Evolutionary conservation across 2,329 filamentous ascomycete genomes (phyloP).

Genomic region (Atkinsonella texensis): DNA sequence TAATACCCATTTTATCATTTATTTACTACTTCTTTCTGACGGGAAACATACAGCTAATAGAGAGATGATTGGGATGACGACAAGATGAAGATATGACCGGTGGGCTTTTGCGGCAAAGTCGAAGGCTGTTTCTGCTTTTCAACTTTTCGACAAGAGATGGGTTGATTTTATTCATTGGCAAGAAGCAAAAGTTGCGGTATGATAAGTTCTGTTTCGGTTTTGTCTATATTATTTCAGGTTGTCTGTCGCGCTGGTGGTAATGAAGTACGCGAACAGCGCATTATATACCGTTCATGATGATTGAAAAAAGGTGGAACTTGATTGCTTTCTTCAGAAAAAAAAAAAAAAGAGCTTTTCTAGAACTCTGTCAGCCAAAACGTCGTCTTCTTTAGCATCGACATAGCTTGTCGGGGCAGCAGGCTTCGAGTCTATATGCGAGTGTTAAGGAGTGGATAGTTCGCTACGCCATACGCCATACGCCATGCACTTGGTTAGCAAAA

Average conservation of each 20-base stretch:
- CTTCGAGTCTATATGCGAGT: too few relatives aligned
- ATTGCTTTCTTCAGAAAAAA: too few relatives aligned
- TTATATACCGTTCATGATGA: neutral
- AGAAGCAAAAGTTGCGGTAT: neutral
- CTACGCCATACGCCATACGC: too few relatives aligned
- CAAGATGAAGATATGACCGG: conserved; percentile 20
- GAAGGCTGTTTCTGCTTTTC: neutral
- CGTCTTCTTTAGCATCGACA: too few relatives aligned
- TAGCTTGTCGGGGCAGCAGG: too few relatives aligned
- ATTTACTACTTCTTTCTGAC: neutral
- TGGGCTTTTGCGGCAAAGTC: neutral
- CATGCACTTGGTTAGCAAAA: too few relatives aligned
- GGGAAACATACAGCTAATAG: conserved; percentile 9
- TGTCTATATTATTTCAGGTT: neutral
- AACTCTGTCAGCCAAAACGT: too few relatives aligned
- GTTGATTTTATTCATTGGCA: neutral
- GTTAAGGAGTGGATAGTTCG: too few relatives aligned
- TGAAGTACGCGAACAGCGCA: neutral
- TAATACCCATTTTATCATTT: conserved; percentile 7
- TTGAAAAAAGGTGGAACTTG: neutral
- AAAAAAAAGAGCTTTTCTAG: too few relatives aligned
- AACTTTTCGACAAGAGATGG: conserved; percentile 3
- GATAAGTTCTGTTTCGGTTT: neutral
- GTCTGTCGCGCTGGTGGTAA: neutral
- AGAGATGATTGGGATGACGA: conserved; percentile 18